These are phyloP conservation scores for Annulohypoxylon moriforme DNA, from an alignment of 495 filamentous ascomycete genomes.

Conservation along the genomic window DNA sequence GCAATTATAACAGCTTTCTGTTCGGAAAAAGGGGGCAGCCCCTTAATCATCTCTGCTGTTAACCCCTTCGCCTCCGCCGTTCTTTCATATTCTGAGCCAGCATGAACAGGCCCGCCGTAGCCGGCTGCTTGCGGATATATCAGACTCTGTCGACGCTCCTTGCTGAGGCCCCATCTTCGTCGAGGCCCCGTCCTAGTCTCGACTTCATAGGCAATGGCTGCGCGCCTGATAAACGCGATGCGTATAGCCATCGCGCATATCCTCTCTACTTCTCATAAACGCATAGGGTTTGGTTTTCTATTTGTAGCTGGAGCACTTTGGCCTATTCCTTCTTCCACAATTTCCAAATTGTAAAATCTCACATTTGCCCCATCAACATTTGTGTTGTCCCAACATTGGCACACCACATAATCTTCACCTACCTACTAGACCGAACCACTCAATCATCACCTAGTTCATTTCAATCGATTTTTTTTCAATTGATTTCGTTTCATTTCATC, in stretches of 20 bases:
- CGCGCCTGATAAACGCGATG: conserved; percentile 20
- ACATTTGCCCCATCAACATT: neutral
- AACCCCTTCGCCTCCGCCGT: neutral
- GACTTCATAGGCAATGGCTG: neutral
- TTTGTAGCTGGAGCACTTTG: neutral
- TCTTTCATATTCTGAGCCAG: neutral
- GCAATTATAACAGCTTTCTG: neutral
- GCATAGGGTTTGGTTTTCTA: neutral
- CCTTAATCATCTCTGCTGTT: neutral
- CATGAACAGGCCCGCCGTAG: neutral
- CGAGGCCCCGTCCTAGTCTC: neutral
- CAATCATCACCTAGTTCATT: neutral
- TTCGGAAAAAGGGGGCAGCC: neutral
- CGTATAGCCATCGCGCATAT: conserved; percentile 11
- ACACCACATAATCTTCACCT: neutral
- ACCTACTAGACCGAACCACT: neutral
- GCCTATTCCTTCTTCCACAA: neutral
- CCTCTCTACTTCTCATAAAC: neutral
- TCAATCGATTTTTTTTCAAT: too few species aligned
- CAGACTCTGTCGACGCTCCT: neutral
- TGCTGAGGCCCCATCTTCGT: neutral
- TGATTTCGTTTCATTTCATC: neutral
- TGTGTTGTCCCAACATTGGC: neutral
- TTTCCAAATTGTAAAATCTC: neutral
- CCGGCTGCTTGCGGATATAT: neutral